Evolutionary conservation across 345 rosid genomes (phyloP).

Genomic region (Aurinia saxatilis): DNA sequence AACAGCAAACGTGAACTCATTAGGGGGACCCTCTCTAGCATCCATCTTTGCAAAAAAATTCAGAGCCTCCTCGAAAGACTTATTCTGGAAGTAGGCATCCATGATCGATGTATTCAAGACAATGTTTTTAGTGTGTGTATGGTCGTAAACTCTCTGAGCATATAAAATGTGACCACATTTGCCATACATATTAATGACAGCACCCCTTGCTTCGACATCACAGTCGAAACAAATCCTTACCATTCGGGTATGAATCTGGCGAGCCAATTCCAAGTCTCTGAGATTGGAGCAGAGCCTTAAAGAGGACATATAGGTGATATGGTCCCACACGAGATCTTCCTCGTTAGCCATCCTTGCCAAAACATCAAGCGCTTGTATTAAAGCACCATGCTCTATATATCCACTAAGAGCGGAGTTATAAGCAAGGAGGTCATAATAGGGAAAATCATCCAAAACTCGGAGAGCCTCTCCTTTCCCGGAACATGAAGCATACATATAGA

Average conservation of each 20-base stretch:
- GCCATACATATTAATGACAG: constrained; percentile 71
- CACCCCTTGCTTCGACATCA: constrained; percentile 38
- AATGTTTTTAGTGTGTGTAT: constrained; percentile 36
- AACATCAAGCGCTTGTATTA: constrained; percentile 44
- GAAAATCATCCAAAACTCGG: constrained; percentile 34
- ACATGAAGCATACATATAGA: constrained; percentile 48
- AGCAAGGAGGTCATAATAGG: constrained; percentile 36
- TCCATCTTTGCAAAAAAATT: constrained; percentile 45
- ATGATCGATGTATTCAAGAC: constrained; percentile 58
- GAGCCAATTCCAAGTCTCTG: constrained; percentile 47
- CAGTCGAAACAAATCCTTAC: constrained; percentile 29
- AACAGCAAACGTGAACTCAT: constrained; percentile 59
- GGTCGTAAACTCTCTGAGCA: constrained; percentile 48
- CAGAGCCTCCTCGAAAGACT: constrained; percentile 62
- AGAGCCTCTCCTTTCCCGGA: constrained; percentile 37
- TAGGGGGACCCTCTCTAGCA: constrained; percentile 37
- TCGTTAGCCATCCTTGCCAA: constrained; percentile 35
- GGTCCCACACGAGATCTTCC: constrained; percentile 43
- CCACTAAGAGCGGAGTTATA: constrained; percentile 61
- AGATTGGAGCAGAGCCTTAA: constrained; percentile 49
- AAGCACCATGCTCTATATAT: constrained; percentile 40
- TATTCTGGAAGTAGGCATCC: constrained; percentile 64
- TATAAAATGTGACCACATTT: constrained; percentile 45
- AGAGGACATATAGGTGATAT: constrained; percentile 41
- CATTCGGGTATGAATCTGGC: constrained; percentile 50